These are phyloP conservation scores for Amaranthus hypochondriacus DNA, from an alignment of 148 eudicot species.

Conservation along the genomic window DNA sequence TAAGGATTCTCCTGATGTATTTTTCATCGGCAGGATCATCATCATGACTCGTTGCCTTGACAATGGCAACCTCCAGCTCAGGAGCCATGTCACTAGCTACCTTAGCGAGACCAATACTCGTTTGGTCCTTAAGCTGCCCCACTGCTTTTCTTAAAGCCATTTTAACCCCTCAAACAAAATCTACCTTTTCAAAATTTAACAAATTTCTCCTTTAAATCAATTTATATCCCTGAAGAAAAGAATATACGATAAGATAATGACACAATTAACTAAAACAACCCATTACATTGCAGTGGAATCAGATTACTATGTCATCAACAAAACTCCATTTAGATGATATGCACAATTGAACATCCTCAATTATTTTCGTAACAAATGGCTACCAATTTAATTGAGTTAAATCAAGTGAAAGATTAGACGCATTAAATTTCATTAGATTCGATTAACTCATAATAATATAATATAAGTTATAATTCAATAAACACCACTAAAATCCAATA, in stretches of 20 bases:
- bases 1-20: slow-evolving; percentile 64
- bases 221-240: background rate
- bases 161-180: slow-evolving; percentile 9
- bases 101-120: slow-evolving; percentile 90
- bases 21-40: slow-evolving; percentile 82
- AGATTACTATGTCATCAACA: background rate
- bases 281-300: no score
- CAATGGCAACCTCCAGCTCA: slow-evolving; percentile 83
- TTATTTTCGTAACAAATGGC: background rate
- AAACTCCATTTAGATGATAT: background rate
- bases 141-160: slow-evolving; percentile 87
- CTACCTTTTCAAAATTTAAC: background rate
- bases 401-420: background rate
- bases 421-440: slow-evolving; percentile 3
- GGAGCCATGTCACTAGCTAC: slow-evolving; percentile 87
- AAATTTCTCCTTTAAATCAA: background rate
- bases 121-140: slow-evolving; percentile 92
- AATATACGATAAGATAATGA: background rate
- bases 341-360: background rate
- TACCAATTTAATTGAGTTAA: slow-evolving; percentile 1
- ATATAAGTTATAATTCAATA: background rate
- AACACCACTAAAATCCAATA: background rate
- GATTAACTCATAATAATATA: background rate
- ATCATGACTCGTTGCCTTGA: slow-evolving; percentile 90
- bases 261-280: background rate